Conservation (phyloP, 176 grass and related monocot genomes). For the Aegilops speltoides region DNA sequence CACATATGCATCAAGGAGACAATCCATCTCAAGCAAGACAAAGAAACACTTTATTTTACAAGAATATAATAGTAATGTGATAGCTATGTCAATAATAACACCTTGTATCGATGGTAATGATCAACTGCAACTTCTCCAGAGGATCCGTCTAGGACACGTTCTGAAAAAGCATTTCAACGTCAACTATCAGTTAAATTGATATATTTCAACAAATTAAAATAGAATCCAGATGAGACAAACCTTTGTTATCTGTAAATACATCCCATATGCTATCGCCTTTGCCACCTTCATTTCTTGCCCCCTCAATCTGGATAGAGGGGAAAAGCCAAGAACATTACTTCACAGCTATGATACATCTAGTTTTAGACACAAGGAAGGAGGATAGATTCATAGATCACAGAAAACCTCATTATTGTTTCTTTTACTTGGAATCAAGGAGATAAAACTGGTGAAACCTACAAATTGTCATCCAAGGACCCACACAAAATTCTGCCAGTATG, state of each 20-base stretch:
- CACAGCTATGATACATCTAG: not conserved
- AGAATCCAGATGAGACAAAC: constrained; percentile 27
- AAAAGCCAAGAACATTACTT: not conserved
- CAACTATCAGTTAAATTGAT: not conserved
- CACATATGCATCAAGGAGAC: not conserved
- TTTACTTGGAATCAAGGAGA: not conserved
- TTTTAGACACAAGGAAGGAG: not conserved
- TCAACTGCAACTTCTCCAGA: constrained; percentile 86
- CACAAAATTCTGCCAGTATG: not conserved
- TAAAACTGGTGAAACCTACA: not conserved
- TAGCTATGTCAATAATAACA: constrained; percentile 12
- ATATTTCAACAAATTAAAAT: not conserved
- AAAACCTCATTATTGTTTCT: not conserved
- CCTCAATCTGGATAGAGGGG: constrained; percentile 68
- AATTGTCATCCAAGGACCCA: not conserved
- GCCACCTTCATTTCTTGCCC: constrained; percentile 76
- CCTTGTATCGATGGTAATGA: constrained; percentile 98
- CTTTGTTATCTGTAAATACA: constrained; percentile 82
- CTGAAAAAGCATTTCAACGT: constrained; percentile 50
- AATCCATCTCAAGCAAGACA: not conserved
- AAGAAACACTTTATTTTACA: not conserved
- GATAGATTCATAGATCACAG: not conserved
- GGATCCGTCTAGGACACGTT: constrained; percentile 63
- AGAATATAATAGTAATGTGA: not conserved
- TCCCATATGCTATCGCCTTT: constrained; percentile 97